Evolutionary conservation across 495 filamentous ascomycete species (phyloP), one percentile per base, ranked within the genome.

Genomic region (Rhypophila decipiens): DNA sequence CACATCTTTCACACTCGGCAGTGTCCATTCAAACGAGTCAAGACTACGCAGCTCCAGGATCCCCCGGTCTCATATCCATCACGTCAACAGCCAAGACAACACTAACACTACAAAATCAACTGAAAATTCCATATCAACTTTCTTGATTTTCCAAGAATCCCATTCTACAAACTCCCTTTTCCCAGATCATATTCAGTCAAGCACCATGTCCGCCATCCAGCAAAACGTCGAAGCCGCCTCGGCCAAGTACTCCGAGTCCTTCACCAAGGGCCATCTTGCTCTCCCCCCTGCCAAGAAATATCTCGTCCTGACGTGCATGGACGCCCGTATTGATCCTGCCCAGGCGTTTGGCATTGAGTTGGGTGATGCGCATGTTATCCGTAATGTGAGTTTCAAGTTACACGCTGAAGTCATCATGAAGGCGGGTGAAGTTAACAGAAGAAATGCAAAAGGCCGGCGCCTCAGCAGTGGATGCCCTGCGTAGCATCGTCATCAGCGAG

Each of bases 301-400:
- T 53, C 68, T 76, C 11, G 68, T 85, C 24, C 53, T 75, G 31
- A 87, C 87, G 2, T 94, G 88, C 67, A 93, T 91, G 86, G 87
- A 94, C 57, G 85, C 88, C 1, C 80, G 88, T 10, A 81, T 95
- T 50, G 83, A 90, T 52, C 76, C 85, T 0, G 75, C 80, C 2
- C 58, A 70, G 2, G 88, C 85, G 5, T 83, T 87, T 47, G 85
- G 83, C n/a, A 83, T 91, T 44, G 63, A 75, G 42, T 76, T 88
- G 35, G 87, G 86, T 17, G 82, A 87, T 48, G 87, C 87, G 4
- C 87, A 91, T 61, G 77, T 94, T 18, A 88, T 94, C 52, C 84
- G 88, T 47, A 95, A 94, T 56, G 64, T 62, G 7, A 42, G 42
- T 50, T n/a, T n/a, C n/a, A n/a, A n/a, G n/a, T n/a, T n/a, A n/a